Evolutionary conservation across 2,329 filamentous ascomycete species (phyloP).

Genomic region (Cladosporium sp.): DNA sequence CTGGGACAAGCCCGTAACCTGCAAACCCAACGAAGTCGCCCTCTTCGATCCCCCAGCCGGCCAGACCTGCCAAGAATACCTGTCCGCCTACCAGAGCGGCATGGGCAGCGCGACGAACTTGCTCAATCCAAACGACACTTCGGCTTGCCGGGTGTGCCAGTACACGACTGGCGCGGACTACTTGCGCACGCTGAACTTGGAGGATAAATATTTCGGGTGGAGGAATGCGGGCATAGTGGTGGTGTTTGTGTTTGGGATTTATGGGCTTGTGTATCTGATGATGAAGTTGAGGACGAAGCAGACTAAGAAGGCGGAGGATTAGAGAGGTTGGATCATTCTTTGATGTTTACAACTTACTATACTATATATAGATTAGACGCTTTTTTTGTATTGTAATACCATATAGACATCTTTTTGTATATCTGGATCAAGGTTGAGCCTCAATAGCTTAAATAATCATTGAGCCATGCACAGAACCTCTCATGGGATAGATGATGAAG

Average conservation of each 20-base stretch:
- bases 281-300: conserved; percentile 47
- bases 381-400: neutral
- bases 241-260: conserved; percentile 47
- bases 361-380: neutral
- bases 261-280: conserved; percentile 26
- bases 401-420: neutral
- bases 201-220: conserved; percentile 65
- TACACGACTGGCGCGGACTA: conserved; percentile 62
- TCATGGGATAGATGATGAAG: too few relatives aligned
- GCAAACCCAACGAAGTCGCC: conserved; percentile 39
- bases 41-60: conserved; percentile 51
- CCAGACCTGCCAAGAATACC: conserved; percentile 60
- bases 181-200: conserved; percentile 59
- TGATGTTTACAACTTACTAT: neutral
- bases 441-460: too few relatives aligned
- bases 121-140: conserved; percentile 59
- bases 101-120: conserved; percentile 42
- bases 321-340: conserved; percentile 5
- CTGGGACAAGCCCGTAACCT: conserved; percentile 44
- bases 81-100: conserved; percentile 51
- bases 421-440: too few relatives aligned
- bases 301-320: conserved; percentile 41
- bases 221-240: conserved; percentile 62
- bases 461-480: too few relatives aligned
- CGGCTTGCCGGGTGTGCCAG: conserved; percentile 61